Percentiles rank a stretch among this genome's conserved stretches.
phyloP scores from a whole-genome alignment of 192 early-diverging fungal species.

The Coemansia sp. region DNA sequence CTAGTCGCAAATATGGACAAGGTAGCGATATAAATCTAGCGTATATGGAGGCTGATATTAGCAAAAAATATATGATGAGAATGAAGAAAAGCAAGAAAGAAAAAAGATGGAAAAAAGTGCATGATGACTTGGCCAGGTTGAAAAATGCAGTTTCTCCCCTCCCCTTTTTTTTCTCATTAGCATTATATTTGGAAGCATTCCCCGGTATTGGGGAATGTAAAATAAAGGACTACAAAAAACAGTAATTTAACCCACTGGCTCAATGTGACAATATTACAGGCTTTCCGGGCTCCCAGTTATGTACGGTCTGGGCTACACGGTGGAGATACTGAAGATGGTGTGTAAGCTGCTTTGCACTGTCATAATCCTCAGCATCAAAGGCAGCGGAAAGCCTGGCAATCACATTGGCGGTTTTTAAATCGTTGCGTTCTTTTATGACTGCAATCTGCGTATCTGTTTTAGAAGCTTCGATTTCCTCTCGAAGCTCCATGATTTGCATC shows the following conservation, averaged over 20 bases:
- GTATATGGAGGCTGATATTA: too few species aligned
- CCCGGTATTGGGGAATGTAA: background rate
- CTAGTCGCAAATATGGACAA: too few species aligned
- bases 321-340: conserved; percentile 71
- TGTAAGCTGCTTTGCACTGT: conserved; percentile 62
- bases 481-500: conserved; percentile 79
- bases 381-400: conserved; percentile 52
- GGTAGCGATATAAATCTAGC: too few species aligned
- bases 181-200: background rate
- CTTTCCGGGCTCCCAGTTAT: conserved; percentile 44
- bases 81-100: too few species aligned
- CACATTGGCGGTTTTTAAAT: conserved; percentile 47
- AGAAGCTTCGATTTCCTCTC: conserved; percentile 76
- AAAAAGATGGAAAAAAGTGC: too few species aligned
- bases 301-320: conserved; percentile 39
- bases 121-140: too few species aligned
- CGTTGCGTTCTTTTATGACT: conserved; percentile 61
- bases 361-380: conserved; percentile 59
- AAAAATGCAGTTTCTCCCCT: too few species aligned
- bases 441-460: conserved; percentile 63
- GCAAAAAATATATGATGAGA: too few species aligned
- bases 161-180: background rate
- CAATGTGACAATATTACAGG: conserved; percentile 17
- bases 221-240: background rate
- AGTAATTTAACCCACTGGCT: background rate